These are phyloP conservation scores for Epichloe hybrida DNA, from an alignment of 2,329 filamentous ascomycete species.

Conservation along the genomic window DNA sequence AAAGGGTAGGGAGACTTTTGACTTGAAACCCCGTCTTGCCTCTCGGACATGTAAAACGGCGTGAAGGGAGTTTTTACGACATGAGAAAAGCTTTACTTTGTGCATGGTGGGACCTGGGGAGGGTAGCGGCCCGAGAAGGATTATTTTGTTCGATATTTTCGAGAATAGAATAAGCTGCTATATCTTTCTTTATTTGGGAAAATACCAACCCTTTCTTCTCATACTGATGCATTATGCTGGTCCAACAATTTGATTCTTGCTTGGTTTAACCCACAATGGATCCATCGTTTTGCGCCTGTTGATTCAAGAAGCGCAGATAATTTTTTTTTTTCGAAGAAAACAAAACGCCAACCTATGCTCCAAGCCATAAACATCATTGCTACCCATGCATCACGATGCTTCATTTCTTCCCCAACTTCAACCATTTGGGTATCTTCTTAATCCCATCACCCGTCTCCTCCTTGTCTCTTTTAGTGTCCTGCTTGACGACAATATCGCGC, in stretches of 20 bases:
- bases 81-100: neutral
- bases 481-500: constrained; percentile 11
- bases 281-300: neutral
- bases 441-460: constrained; percentile 24
- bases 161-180: constrained; percentile 1
- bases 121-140: constrained; percentile 1
- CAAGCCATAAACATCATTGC: neutral
- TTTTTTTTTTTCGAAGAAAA: no score
- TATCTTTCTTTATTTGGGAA: neutral
- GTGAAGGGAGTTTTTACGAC: neutral
- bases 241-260: no score
- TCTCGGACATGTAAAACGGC: constrained; percentile 2
- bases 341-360: neutral
- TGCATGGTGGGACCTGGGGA: neutral
- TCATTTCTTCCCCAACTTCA: constrained; percentile 62
- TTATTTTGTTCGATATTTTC: neutral
- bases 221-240: neutral
- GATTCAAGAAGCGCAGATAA: neutral
- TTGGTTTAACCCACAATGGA: no score
- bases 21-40: neutral
- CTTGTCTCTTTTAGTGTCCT: constrained; percentile 20
- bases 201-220: constrained; percentile 3
- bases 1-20: neutral
- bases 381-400: constrained; percentile 17
- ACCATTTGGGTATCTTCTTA: constrained; percentile 53